Conservation (phyloP, 2,329 filamentous ascomycete genomes). For the Aplosporella prunicola region DNA sequence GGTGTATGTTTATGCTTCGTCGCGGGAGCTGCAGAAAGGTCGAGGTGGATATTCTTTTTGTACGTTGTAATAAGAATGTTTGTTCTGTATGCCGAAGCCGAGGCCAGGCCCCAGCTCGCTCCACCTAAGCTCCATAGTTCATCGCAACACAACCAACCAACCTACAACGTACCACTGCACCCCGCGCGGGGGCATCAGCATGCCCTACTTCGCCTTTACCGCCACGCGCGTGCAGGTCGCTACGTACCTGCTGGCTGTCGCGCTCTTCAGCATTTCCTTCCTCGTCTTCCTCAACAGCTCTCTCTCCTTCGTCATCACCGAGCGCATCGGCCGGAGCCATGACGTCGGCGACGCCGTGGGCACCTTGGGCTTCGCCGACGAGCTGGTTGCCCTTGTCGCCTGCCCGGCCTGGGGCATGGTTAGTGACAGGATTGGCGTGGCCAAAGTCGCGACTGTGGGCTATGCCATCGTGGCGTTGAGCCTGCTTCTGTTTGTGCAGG, state of each 20-base stretch:
- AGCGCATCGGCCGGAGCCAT: conserved; percentile 64
- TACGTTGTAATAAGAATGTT: too few relatives aligned
- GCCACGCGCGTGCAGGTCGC: conserved; percentile 48
- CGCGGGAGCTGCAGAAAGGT: too few relatives aligned
- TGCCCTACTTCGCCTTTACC: conserved; percentile 45
- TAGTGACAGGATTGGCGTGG: conserved; percentile 67
- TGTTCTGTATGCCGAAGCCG: too few relatives aligned
- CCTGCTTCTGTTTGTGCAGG: conserved; percentile 74
- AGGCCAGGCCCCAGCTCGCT: too few relatives aligned
- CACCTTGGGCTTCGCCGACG: conserved; percentile 76
- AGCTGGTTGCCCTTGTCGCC: conserved; percentile 69
- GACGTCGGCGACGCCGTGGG: conserved; percentile 73
- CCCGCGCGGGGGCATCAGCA: too few relatives aligned
- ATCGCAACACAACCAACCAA: too few relatives aligned
- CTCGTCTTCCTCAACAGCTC: conserved; percentile 83
- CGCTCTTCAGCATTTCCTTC: conserved; percentile 80
- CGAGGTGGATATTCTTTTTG: too few relatives aligned
- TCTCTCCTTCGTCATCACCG: conserved; percentile 76
- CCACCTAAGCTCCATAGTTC: too few relatives aligned
- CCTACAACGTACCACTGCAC: too few relatives aligned
- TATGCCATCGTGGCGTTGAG: conserved; percentile 73
- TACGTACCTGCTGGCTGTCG: conserved; percentile 72
- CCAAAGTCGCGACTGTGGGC: conserved; percentile 56
- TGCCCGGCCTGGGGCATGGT: conserved; percentile 72
- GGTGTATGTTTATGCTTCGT: too few relatives aligned